These are phyloP conservation scores for Ascochyta viciae-villosae DNA, from an alignment of 2,329 filamentous ascomycete genomes.

Conservation along the genomic window DNA sequence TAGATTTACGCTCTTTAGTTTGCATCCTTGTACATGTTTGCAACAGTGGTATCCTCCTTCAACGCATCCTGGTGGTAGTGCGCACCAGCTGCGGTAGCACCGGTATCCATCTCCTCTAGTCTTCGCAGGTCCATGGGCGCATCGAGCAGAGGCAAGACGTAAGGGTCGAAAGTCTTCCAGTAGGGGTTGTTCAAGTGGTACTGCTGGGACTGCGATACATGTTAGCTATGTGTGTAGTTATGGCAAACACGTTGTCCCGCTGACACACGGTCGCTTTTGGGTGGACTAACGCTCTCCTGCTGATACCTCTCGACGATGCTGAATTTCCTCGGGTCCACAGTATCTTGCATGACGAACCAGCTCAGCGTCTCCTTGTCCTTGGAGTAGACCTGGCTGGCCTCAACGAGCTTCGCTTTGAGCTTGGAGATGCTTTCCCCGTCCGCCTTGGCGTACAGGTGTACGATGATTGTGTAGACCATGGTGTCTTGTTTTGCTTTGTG, in stretches of 20 bases:
- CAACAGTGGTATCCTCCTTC: slow-evolving; percentile 23
- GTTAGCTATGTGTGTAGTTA: neutral
- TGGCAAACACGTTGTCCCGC: neutral
- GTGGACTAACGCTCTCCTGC: slow-evolving; percentile 64
- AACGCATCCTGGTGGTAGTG: slow-evolving; percentile 33
- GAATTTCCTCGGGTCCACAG: slow-evolving; percentile 71
- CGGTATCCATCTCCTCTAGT: slow-evolving; percentile 71
- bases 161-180: slow-evolving; percentile 79
- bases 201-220: slow-evolving; percentile 43
- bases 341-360: slow-evolving; percentile 81
- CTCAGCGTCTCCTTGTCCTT: slow-evolving; percentile 70
- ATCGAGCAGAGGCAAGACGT: slow-evolving; percentile 72
- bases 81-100: slow-evolving; percentile 50
- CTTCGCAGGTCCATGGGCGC: slow-evolving; percentile 73
- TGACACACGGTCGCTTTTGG: neutral
- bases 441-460: slow-evolving; percentile 74
- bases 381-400: slow-evolving; percentile 75
- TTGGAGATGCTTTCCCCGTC: slow-evolving; percentile 69
- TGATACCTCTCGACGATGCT: slow-evolving; percentile 78
- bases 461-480: slow-evolving; percentile 74
- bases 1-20: neutral
- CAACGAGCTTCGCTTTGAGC: slow-evolving; percentile 74
- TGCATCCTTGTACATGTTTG: slow-evolving; percentile 26
- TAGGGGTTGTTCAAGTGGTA: slow-evolving; percentile 68
- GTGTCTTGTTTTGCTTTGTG: neutral